phyloP scores from a whole-genome alignment of 495 filamentous ascomycete genomes.

The Arthonia radiata region DNA sequence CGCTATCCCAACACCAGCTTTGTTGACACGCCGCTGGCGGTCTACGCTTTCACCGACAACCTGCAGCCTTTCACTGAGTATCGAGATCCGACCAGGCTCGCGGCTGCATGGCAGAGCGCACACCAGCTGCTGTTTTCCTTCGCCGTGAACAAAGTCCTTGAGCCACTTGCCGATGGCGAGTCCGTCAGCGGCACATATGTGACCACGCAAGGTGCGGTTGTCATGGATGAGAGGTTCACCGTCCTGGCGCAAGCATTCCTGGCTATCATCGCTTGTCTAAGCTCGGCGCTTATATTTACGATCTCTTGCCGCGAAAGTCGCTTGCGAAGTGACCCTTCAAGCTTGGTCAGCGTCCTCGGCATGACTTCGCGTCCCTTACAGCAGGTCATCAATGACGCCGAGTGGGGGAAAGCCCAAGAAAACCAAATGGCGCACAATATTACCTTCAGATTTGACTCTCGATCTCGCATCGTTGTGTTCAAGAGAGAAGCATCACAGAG shows the following conservation, averaged over 20 bases:
- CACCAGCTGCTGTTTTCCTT: slow-evolving; percentile 17
- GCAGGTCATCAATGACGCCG: no score
- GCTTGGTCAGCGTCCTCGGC: no score
- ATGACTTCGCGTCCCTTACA: no score
- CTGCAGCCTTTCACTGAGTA: slow-evolving; percentile 8
- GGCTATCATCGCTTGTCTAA: slow-evolving; percentile 9
- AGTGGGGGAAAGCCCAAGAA: no score
- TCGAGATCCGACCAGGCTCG: slow-evolving; percentile 8
- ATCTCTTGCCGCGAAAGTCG: no score
- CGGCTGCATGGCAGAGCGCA: slow-evolving; percentile 9
- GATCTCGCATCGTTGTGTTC: no score
- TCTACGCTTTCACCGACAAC: slow-evolving; percentile 9
- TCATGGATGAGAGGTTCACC: slow-evolving; percentile 15
- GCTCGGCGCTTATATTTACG: no score
- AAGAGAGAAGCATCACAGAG: no score
- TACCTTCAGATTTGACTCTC: no score
- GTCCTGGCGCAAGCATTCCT: slow-evolving; percentile 16
- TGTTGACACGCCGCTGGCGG: slow-evolving; percentile 10
- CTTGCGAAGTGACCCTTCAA: no score
- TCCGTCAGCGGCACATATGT: not conserved
- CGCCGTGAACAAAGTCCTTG: slow-evolving; percentile 10
- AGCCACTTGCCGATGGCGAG: not conserved
- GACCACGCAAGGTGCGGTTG: slow-evolving; percentile 8
- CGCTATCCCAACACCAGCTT: no score
- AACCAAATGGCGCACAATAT: no score